Conservation (phyloP, 768 basidiomycete species). For the Termitomyces sp. region DNA sequence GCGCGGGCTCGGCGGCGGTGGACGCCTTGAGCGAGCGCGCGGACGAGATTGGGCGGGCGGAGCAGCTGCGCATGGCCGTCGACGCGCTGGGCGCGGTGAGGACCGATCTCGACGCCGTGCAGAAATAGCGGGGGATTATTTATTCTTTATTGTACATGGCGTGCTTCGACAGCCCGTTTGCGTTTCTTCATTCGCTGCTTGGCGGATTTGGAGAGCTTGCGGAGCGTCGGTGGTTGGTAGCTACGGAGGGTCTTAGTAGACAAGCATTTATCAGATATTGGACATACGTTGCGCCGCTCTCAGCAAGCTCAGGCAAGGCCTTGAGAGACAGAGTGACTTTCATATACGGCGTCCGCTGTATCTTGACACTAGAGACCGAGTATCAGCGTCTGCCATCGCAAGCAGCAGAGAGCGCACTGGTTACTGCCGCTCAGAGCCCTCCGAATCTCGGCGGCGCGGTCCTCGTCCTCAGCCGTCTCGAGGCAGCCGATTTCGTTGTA, state of each 20-base stretch:
- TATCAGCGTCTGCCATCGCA: background rate
- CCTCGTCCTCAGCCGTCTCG: constrained; percentile 30
- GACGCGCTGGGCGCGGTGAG: background rate
- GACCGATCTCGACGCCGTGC: background rate
- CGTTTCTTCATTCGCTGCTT: constrained; percentile 47
- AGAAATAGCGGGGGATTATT: background rate
- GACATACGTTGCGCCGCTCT: constrained; percentile 45
- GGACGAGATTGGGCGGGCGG: constrained; percentile 18
- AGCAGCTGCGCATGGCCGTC: constrained; percentile 18
- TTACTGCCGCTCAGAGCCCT: constrained; percentile 53
- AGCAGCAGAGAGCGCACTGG: constrained; percentile 36
- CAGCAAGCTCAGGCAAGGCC: constrained; percentile 12
- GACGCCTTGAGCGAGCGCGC: constrained; percentile 16
- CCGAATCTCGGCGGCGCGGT: constrained; percentile 29
- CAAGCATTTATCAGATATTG: background rate
- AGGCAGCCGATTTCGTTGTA: constrained; percentile 68
- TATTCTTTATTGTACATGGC: background rate
- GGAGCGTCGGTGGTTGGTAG: constrained; percentile 11
- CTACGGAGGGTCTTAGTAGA: no score
- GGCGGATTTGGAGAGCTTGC: constrained; percentile 54
- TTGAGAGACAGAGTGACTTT: constrained; percentile 39
- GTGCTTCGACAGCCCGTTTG: constrained; percentile 18
- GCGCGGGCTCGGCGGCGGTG: constrained; percentile 16
- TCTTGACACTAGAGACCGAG: constrained; percentile 30
- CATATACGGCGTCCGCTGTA: constrained; percentile 60